Base-by-base conservation (phyloP, 2,329 filamentous ascomycete species). In the Colletotrichum eremochloae region DNA sequence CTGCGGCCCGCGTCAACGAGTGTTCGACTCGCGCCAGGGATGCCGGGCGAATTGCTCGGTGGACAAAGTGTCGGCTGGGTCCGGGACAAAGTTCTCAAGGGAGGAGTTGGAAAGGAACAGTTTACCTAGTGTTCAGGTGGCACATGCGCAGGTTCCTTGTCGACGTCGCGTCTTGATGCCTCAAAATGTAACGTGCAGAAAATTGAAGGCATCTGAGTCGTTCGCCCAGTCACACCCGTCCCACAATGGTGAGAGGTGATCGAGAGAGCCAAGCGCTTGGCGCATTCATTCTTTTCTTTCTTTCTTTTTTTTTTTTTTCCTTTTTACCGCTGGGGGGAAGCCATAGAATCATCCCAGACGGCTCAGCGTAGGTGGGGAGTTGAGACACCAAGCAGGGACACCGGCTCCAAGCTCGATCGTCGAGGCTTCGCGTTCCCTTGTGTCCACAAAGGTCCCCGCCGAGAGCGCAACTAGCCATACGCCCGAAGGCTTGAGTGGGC, bases 401-500 rank as follows among this genome's bases (percentile, higher is more conserved):
- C 20, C 24, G 18, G 29, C 42, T 44, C 66, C 66, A 72, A 73
- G 71, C 63, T 71, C 38, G 63, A 71, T 74, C 67, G 46, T 61
- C 67, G 38, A 63, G 58, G 70, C 70, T 67, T 71, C 55, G 66
- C 46, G 15, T 46, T 66, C 29, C 48, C 46, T 42, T 67, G 15
- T 65, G 53, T 48, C 60, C 69, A 56, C 40, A 50, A 64, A 61
- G 66, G 56, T 55, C 70, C 57, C 48, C 57, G 70, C 72, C 66
- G 63, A 67, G 62, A 44, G 48, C 58, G 63, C 61, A 57, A 55
- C 50, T 33, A 48, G 5, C 44, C 42, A 20, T n/a, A 44, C 61
- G 63, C 60, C 63, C n/a, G 38, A 67, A 73, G 61, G 72, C 73
- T 74, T 74, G 67, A 46, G 8, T 73, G 69, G 65, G 69, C 65